phyloP scores from a whole-genome alignment of 148 eudicot genomes.

The Silene conica region DNA sequence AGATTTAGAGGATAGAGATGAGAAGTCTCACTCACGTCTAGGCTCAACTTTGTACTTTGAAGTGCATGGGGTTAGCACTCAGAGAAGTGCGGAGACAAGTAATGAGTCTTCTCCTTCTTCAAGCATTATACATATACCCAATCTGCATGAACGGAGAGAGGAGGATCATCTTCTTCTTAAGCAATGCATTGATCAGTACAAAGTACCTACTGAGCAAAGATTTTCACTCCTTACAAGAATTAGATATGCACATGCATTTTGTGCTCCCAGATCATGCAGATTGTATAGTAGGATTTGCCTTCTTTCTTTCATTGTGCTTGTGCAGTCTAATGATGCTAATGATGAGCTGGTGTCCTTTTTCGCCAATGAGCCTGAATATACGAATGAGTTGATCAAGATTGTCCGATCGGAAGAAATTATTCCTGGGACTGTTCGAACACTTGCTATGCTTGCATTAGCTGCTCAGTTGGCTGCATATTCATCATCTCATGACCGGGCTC shows the following conservation, averaged over 20 bases:
- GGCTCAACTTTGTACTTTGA: slow-evolving; percentile 96
- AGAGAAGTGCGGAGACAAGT: slow-evolving; percentile 43
- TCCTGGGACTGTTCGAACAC: slow-evolving; percentile 72
- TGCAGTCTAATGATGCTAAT: slow-evolving; percentile 94
- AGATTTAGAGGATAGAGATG: slow-evolving; percentile 52
- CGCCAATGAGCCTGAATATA: slow-evolving; percentile 95
- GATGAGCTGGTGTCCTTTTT: slow-evolving; percentile 93
- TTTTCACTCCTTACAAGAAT: slow-evolving; percentile 88
- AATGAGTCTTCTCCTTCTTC: slow-evolving; percentile 40
- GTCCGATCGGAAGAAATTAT: slow-evolving; percentile 85
- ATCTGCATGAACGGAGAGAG: slow-evolving; percentile 69
- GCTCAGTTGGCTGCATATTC: slow-evolving; percentile 93
- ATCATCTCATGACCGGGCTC: slow-evolving; percentile 92
- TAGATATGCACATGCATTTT: slow-evolving; percentile 95
- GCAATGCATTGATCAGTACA: slow-evolving; percentile 60
- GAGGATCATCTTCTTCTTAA: slow-evolving; percentile 80
- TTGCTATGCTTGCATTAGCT: slow-evolving; percentile 91
- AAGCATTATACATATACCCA: slow-evolving; percentile 69
- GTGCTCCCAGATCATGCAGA: slow-evolving; percentile 71
- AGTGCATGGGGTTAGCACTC: slow-evolving; percentile 61
- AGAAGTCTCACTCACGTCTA: slow-evolving; percentile 60
- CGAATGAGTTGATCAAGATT: slow-evolving; percentile 87
- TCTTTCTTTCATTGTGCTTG: slow-evolving; percentile 88
- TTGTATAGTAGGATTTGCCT: slow-evolving; percentile 90
- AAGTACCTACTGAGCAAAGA: slow-evolving; percentile 75